A percentile compares a stretch with the other conserved stretches of the same genome.
phyloP scores from a whole-genome alignment of 2,329 filamentous ascomycete genomes.

The Sporothrix pallida region DNA sequence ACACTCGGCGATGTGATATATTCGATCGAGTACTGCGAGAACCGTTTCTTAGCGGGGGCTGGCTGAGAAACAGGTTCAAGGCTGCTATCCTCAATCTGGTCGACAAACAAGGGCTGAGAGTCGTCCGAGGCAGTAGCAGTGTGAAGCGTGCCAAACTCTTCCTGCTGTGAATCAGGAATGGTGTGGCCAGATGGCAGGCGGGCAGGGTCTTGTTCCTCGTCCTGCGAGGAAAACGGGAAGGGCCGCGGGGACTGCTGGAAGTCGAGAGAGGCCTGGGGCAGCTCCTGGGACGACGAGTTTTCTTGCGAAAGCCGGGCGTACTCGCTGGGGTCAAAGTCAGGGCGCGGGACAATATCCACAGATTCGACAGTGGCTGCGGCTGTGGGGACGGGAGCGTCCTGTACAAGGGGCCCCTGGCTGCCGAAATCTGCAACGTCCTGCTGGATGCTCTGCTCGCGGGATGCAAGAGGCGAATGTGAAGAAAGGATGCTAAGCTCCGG shows the following conservation, averaged over 20 bases:
- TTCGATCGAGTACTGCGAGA: neutral
- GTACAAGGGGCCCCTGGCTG: neutral
- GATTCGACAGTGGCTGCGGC: neutral
- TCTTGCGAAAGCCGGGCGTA: slow-evolving; percentile 19
- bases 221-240: slow-evolving; percentile 14
- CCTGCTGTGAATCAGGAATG: slow-evolving; percentile 35
- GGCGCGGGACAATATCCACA: slow-evolving; percentile 27
- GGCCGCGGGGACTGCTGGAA: neutral
- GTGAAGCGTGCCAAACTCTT: neutral
- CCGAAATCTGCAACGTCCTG: neutral
- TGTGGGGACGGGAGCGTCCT: neutral
- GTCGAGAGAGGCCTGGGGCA: no score
- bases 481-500: no score
- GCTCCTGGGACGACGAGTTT: slow-evolving; percentile 9
- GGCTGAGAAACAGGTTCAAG: neutral
- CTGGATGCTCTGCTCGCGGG: neutral
- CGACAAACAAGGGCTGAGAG: neutral
- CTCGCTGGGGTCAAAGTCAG: slow-evolving; percentile 33
- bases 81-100: neutral
- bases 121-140: neutral
- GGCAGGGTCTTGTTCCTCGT: neutral
- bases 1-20: neutral
- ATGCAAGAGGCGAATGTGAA: slow-evolving; percentile 22
- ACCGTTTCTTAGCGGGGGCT: neutral
- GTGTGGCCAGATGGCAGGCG: slow-evolving; percentile 5